Evolutionary conservation across 306 rosid genomes (phyloP), one percentile per base, ranked within the genome.

Genomic region (Medicago arabica): DNA sequence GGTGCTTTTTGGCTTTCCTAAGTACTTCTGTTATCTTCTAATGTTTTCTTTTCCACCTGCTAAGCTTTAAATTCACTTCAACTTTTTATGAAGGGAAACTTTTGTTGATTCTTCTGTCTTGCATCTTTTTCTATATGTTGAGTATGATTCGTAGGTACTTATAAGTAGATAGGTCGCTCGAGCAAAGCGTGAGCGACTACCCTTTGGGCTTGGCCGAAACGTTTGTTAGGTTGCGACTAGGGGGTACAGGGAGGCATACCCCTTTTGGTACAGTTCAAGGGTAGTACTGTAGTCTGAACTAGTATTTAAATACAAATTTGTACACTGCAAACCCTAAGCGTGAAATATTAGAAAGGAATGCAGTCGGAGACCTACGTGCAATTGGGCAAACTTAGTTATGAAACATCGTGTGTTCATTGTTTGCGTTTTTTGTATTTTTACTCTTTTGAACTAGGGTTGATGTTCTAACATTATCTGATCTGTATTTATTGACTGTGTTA

Each of bases 31-130:
- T 74, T 51, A 38, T 10, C 43, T 51, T 72, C 68, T 75, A 67
- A 23, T 25, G 36, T 16, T 67, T 51, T 75, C 21, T 51, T 51
- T 51, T 7, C 21, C 57, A 51, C 21, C 28, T 69, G 46, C 17
- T 31, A 74, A 55, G 51, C 40, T 67, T 65, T 21, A 28, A 69
- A 41, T 65, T 18, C 78, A 79, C 19, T 71, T 51, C 40, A 55
- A n/a, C 47, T 31, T 55, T 71, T 55, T 39, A 12, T 70, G 49
- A 58, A 66, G 25, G 18, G 44, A 46, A n/a, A 69, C 39, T 36
- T 62, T 68, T 36, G 50, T 3, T 72, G 67, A 31, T 62, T 67
- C 36, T 12, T 38, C 16, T 71, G 7, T n/a, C 46, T 18, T 67
- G 61, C 25, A 21, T 62, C 68, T 46, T 53, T 67, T 50, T 67